phyloP scores from a whole-genome alignment of 352 stramenopile genomes.

The Phytophthora sojae region DNA sequence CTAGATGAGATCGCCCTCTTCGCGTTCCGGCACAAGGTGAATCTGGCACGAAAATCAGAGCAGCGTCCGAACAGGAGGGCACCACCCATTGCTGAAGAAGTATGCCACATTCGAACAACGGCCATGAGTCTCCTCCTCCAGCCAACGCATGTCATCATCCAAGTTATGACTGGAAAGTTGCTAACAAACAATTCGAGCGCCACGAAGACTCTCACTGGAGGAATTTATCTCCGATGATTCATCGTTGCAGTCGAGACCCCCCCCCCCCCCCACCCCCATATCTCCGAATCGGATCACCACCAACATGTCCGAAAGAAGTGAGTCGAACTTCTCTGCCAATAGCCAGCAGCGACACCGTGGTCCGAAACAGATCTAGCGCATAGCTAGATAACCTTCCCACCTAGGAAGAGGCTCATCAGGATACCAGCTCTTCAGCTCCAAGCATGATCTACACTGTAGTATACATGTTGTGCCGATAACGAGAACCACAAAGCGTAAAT shows the following conservation, averaged over 20 bases:
- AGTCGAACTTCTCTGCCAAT: background rate
- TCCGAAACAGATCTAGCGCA: no score
- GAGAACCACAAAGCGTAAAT: background rate
- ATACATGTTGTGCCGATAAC: no score
- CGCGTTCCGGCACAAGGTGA: conserved; percentile 26
- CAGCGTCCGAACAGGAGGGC: conserved; percentile 3
- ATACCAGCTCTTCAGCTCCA: no score
- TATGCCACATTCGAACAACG: conserved; percentile 9
- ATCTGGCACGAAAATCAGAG: conserved; percentile 10
- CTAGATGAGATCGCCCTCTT: conserved; percentile 34
- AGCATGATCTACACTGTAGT: no score
- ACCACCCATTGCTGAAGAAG: conserved; percentile 7
- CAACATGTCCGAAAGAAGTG: background rate
- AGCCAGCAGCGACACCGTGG: background rate
- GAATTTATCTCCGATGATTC: background rate
- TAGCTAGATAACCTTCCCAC: background rate
- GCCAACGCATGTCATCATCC: background rate
- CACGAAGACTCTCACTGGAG: background rate
- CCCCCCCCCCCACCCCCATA: no score
- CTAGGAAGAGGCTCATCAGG: background rate
- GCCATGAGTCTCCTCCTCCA: background rate
- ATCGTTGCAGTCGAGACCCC: background rate
- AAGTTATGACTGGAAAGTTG: background rate
- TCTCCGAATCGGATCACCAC: background rate
- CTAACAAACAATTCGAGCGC: no score